Base-by-base conservation (phyloP, 176 grass and related monocot species). In the Juncus inflexus region DNA sequence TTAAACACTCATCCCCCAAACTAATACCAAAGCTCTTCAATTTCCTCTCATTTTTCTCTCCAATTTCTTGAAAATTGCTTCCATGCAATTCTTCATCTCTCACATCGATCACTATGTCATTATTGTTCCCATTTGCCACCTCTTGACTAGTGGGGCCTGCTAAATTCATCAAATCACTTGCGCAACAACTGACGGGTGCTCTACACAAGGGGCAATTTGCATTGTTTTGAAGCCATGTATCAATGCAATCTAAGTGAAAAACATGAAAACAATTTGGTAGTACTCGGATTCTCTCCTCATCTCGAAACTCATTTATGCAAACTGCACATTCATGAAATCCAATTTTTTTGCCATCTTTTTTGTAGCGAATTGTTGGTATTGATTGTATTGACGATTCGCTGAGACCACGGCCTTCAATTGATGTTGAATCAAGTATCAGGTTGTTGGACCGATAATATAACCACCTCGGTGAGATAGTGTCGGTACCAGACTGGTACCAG, bases 161-260 rank as follows among this genome's bases (percentile, higher is more conserved):
- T 38, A 3, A 10, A 79, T 6, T 35, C 10, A 1, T 3, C 52
- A 61, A 41, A 12, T 47, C 36, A 53, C 39, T 35, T 14, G 3
- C 5, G 16, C 4, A 5, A 19, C 37, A 13, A 36, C 70, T 79
- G 70, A 97, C 78, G 62, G 78, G 64, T 28, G 84, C 68, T 40
- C 92, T 86, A 69, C 92, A 97, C 37, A 97, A 76, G 3, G 92
- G 92, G 74, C 92, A 97, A 3, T 84, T 80, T 5, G 80, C 67
- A 70, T 82, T 91, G 79, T 69, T 81, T 78, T 91, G 87, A 5
- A 97, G 92, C 92, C 92, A 97, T 13, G 82, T 81, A 70, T 97
- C 92, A 57, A 91, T 89, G 85, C 92, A 97, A 68, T 97, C 92
- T 35, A 89, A 83, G 74, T 97, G 92, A 81, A 97, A 97, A 52